A percentile compares a stretch with the other conserved stretches of the same genome.
phyloP scores from a whole-genome alignment of 2,329 filamentous ascomycete species.

The Penicillium sp. region DNA sequence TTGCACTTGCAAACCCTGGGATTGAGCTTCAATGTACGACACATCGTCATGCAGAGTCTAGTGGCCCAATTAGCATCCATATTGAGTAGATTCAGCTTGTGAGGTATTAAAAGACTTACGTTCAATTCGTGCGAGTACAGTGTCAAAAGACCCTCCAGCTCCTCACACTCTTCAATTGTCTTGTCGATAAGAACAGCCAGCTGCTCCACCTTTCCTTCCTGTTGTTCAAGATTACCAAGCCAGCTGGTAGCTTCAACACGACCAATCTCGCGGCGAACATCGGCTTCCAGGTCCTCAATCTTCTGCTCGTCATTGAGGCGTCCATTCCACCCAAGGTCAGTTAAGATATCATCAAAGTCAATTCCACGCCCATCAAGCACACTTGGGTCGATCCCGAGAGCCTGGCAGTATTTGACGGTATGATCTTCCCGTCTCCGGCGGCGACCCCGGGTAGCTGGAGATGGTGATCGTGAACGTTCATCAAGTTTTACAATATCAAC shows the following conservation, averaged over 20 bases:
- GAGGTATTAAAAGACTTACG: slow-evolving; percentile 54
- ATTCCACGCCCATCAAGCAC: slow-evolving; percentile 74
- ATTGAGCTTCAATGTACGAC: slow-evolving; percentile 94
- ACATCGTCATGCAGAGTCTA: slow-evolving; percentile 94
- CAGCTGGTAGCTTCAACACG: slow-evolving; percentile 90
- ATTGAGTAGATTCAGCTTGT: slow-evolving; percentile 18
- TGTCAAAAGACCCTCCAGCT: slow-evolving; percentile 89
- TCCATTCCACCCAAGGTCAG: slow-evolving; percentile 86
- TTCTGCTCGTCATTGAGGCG: slow-evolving; percentile 71
- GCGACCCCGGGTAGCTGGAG: slow-evolving; percentile 48
- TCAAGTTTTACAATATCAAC: slow-evolving; percentile 25
- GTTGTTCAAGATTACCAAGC: slow-evolving; percentile 78
- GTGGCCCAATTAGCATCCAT: not conserved
- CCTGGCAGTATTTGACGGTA: slow-evolving; percentile 73
- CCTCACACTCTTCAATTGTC: slow-evolving; percentile 92
- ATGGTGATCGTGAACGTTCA: slow-evolving; percentile 33
- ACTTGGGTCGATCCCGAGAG: slow-evolving; percentile 72
- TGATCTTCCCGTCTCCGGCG: slow-evolving; percentile 68
- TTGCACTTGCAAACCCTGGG: slow-evolving; percentile 93
- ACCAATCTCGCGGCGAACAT: slow-evolving; percentile 83
- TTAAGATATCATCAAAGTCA: slow-evolving; percentile 79
- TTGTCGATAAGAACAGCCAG: slow-evolving; percentile 84
- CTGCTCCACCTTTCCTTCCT: slow-evolving; percentile 84
- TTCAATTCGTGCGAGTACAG: slow-evolving; percentile 92
- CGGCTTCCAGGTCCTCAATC: slow-evolving; percentile 76